A percentile compares a stretch with the other conserved stretches of the same genome.
phyloP scores from a whole-genome alignment of 2,329 filamentous ascomycete species.

The Fusarium sp. region DNA sequence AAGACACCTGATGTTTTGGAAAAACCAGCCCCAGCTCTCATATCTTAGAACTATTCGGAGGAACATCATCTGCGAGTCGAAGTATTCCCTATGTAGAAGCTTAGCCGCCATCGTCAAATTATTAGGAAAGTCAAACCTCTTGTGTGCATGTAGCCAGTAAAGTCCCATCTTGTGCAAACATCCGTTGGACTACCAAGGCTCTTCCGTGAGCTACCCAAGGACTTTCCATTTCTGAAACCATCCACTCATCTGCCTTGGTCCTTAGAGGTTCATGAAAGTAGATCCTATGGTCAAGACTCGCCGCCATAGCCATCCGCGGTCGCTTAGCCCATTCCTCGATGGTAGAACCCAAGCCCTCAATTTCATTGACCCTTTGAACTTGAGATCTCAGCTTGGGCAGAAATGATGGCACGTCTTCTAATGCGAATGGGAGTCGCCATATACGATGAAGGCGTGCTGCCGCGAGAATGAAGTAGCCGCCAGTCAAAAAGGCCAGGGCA shows the following conservation, averaged over 20 bases:
- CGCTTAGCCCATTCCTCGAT: not conserved
- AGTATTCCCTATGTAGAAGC: not conserved
- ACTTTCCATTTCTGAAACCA: not conserved
- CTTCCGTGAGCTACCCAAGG: not conserved
- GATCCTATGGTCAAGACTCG: not conserved
- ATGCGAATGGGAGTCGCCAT: not conserved
- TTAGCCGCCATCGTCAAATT: not conserved
- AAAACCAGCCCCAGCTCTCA: not conserved
- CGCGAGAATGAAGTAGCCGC: not conserved
- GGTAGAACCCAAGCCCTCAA: not conserved
- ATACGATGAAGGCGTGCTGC: not conserved
- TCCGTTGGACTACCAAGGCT: not conserved
- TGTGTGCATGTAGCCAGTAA: not conserved
- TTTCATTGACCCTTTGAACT: not conserved
- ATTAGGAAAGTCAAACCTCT: not conserved
- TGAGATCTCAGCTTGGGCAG: not conserved
- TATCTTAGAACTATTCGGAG: not conserved
- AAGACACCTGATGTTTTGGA: not conserved
- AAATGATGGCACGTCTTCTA: not conserved
- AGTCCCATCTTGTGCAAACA: not conserved
- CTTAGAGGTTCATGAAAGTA: not conserved
- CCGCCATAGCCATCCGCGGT: not conserved
- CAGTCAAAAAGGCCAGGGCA: not conserved
- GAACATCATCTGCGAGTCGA: not conserved
- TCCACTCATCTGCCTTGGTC: not conserved